Percentiles rank a stretch among this genome's conserved stretches.
phyloP scores from a whole-genome alignment of 2,329 filamentous ascomycete genomes.

The Fusarium cicatricum region DNA sequence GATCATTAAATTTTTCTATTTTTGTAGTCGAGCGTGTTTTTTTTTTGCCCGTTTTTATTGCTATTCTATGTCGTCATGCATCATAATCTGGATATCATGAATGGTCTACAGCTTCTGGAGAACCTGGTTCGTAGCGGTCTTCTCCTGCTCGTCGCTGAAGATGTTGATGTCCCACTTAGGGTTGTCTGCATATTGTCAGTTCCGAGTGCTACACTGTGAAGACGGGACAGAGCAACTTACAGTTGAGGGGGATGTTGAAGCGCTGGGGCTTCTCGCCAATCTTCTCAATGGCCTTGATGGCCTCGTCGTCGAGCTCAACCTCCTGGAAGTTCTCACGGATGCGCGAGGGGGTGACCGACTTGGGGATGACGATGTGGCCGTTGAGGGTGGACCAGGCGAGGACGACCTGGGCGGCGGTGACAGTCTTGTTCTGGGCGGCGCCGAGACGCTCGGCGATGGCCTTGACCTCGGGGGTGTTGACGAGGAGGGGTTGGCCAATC shows the following conservation, averaged over 20 bases:
- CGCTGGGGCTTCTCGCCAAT: constrained; percentile 62
- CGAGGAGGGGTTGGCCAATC: constrained; percentile 58
- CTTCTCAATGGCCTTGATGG: constrained; percentile 67
- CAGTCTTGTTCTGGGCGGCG: constrained; percentile 46
- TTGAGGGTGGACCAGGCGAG: constrained; percentile 66
- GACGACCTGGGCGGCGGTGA: constrained; percentile 56
- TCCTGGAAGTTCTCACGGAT: constrained; percentile 77
- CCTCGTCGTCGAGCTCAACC: constrained; percentile 65
- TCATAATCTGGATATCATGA: constrained; percentile 33
- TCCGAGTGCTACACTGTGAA: background rate
- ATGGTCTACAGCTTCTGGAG: constrained; percentile 44
- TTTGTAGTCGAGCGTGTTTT: background rate
- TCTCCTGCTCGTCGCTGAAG: constrained; percentile 63
- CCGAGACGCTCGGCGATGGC: constrained; percentile 61
- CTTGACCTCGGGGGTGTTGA: constrained; percentile 64
- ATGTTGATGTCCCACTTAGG: constrained; percentile 66
- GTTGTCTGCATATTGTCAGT: constrained; percentile 48
- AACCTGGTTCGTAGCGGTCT: constrained; percentile 57
- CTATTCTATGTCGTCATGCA: constrained; percentile 27
- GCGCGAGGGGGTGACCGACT: constrained; percentile 72
- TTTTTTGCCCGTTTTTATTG: constrained; percentile 1
- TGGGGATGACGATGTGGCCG: constrained; percentile 77
- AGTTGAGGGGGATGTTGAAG: constrained; percentile 55
- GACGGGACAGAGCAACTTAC: constrained; percentile 42
- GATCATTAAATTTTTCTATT: constrained; percentile 24